These are phyloP conservation scores for Golubevia sp. DNA, from an alignment of 1,284 basidiomycete genomes.

Conservation along the genomic window DNA sequence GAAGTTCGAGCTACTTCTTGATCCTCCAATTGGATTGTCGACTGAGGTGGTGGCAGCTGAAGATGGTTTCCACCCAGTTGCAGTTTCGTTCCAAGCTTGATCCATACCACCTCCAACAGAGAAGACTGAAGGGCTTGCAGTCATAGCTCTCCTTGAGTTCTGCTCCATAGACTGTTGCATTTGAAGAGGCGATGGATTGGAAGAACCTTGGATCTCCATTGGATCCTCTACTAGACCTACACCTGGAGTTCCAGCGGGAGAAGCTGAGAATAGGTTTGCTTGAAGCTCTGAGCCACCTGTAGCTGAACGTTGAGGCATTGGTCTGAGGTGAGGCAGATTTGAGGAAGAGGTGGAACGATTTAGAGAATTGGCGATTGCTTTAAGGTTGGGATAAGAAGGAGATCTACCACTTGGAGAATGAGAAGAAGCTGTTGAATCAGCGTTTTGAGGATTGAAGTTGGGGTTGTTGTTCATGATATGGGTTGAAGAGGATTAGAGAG, in stretches of 20 bases:
- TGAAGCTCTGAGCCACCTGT: not conserved
- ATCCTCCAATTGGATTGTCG: not conserved
- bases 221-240: constrained; percentile 2
- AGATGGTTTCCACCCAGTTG: not conserved
- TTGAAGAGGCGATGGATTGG: not conserved
- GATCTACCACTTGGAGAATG: not conserved
- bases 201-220: not conserved
- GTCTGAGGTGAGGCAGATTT: not conserved
- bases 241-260: constrained; percentile 1
- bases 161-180: not conserved
- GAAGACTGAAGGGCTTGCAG: constrained; percentile 2
- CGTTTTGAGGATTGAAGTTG: not conserved
- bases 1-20: not conserved
- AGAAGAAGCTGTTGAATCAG: not conserved
- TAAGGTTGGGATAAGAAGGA: not conserved
- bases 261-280: not conserved
- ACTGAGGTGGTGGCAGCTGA: not conserved
- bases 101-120: no score
- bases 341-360: not conserved
- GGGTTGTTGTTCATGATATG: not conserved
- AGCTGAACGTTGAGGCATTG: not conserved
- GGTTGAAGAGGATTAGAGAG: no score
- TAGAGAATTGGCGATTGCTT: not conserved
- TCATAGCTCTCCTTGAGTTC: constrained; percentile 4
- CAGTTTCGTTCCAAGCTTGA: not conserved